Evolutionary conservation across 441 rosid species (phyloP).

Genomic region (Hura crepitans): DNA sequence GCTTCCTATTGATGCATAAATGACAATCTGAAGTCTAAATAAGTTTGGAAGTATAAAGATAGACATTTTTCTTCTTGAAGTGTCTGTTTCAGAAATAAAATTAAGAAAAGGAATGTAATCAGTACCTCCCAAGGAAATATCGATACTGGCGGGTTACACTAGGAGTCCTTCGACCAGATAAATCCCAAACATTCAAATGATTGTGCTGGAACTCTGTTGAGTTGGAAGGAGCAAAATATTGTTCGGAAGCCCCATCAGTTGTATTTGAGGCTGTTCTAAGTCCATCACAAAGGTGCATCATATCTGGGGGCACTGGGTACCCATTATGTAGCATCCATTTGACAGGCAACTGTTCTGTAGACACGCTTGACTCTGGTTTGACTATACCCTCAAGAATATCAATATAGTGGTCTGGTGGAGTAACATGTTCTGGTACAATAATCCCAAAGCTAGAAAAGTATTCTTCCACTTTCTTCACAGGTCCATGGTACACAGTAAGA

Average conservation of each 20-base stretch:
- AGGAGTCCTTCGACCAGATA: constrained; percentile 63
- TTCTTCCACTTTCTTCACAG: constrained; percentile 85
- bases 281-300: constrained; percentile 63
- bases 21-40: no score
- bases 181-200: no score
- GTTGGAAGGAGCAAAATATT: no score
- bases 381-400: constrained; percentile 90
- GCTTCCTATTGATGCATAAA: no score
- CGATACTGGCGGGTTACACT: constrained; percentile 61
- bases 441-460: constrained; percentile 80
- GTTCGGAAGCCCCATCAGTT: constrained; percentile 34
- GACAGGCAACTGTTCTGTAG: constrained; percentile 65
- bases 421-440: constrained; percentile 75
- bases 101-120: neutral
- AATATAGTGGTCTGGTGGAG: constrained; percentile 94
- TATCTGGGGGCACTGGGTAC: constrained; percentile 80
- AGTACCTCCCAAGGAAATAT: constrained; percentile 90
- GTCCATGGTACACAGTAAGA: constrained; percentile 76
- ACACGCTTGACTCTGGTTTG: constrained; percentile 61
- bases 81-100: neutral
- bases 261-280: constrained; percentile 36
- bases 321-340: constrained; percentile 98
- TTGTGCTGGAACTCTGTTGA: no score
- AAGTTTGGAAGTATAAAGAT: no score
- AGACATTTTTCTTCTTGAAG: no score